Evolutionary conservation across 352 stramenopile species (phyloP).

Genomic region (Pythium diclinum): DNA sequence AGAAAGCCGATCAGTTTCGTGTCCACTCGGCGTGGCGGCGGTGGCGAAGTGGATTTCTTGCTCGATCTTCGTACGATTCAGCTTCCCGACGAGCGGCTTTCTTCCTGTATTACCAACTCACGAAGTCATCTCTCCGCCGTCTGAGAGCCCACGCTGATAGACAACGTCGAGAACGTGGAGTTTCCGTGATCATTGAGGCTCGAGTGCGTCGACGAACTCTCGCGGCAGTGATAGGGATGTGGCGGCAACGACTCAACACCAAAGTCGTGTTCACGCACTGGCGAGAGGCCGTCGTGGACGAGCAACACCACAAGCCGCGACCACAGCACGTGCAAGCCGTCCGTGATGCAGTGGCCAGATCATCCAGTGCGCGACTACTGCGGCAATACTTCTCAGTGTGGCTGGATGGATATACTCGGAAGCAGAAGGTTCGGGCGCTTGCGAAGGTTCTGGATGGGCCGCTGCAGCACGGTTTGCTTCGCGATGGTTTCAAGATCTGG

Average conservation of each 20-base stretch:
- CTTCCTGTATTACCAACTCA: slow-evolving; percentile 33
- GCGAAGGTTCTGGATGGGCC: slow-evolving; percentile 9
- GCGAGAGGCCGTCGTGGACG: neutral
- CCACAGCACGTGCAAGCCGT: slow-evolving; percentile 6
- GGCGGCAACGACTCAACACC: slow-evolving; percentile 21
- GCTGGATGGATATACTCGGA: neutral
- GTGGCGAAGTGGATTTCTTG: slow-evolving; percentile 17
- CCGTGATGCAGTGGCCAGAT: slow-evolving; percentile 3
- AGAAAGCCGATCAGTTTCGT: slow-evolving; percentile 19
- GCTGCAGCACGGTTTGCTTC: neutral
- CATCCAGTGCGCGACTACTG: slow-evolving; percentile 2
- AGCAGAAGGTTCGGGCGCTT: slow-evolving; percentile 1
- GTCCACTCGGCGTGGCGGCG: slow-evolving; percentile 7
- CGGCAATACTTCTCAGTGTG: slow-evolving; percentile 15
- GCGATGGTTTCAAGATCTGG: slow-evolving; percentile 13
- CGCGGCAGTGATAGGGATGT: slow-evolving; percentile 13
- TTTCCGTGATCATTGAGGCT: slow-evolving; percentile 12
- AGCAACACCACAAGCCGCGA: neutral
- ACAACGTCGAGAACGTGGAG: slow-evolving; percentile 8
- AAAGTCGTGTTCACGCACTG: slow-evolving; percentile 24
- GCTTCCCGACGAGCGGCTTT: slow-evolving; percentile 20
- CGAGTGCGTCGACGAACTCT: slow-evolving; percentile 15
- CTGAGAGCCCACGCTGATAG: slow-evolving; percentile 4
- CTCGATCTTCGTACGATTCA: slow-evolving; percentile 5
- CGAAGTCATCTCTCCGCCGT: slow-evolving; percentile 16